Evolutionary conservation across 768 basidiomycete species (phyloP).

Genomic region (Mycena crocata): DNA sequence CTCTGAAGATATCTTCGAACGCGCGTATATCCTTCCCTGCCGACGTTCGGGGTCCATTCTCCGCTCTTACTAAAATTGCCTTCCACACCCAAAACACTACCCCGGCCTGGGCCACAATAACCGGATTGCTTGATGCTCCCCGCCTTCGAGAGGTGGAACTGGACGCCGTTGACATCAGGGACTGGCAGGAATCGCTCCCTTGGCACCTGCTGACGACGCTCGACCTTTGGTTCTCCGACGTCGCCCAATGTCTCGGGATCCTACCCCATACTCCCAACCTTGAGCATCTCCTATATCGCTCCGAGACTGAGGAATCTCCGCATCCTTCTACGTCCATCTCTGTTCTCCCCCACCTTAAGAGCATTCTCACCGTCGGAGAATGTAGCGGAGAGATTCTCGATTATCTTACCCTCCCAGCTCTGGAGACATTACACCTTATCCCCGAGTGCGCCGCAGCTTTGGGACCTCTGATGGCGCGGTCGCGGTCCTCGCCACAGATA

Average conservation of each 20-base stretch:
- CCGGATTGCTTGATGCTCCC: not conserved
- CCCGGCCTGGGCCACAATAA: not conserved
- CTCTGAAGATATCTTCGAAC: not conserved
- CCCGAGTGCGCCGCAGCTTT: not conserved
- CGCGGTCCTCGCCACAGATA: not conserved
- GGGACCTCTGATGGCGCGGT: not conserved
- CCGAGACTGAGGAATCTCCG: not conserved
- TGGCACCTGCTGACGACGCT: not conserved
- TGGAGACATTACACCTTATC: not conserved
- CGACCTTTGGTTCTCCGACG: not conserved
- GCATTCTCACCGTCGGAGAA: not conserved
- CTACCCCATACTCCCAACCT: not conserved
- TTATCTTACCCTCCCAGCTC: conserved; percentile 4
- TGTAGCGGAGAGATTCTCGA: not conserved
- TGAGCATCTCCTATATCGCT: not conserved
- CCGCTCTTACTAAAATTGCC: not conserved
- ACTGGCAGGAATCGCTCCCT: not conserved
- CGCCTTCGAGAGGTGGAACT: not conserved
- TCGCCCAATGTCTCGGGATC: not conserved
- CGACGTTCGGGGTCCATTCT: conserved; percentile 5
- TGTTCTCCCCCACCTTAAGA: not conserved
- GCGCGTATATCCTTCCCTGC: not conserved
- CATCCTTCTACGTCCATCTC: not conserved
- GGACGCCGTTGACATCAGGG: not conserved
- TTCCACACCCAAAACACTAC: not conserved